Percentiles rank a stretch among this genome's conserved stretches.
These are phyloP conservation scores for Podospora didyma DNA, from an alignment of 495 filamentous ascomycete genomes.

Conservation along the genomic window DNA sequence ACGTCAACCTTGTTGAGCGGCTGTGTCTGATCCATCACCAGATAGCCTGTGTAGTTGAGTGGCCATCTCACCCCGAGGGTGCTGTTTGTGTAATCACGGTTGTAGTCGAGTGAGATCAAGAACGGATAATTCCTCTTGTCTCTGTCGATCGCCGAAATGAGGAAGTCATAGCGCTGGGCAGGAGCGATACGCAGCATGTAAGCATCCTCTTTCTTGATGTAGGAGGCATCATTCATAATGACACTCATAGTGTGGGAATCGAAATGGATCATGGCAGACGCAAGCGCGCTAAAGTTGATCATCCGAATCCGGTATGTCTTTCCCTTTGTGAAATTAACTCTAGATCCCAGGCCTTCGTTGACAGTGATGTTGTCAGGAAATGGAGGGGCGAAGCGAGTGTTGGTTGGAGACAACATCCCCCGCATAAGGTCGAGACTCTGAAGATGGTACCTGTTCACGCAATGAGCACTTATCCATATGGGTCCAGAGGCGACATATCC, in stretches of 20 bases:
- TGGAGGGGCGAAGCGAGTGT: conserved; percentile 54
- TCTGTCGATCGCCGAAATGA: conserved; percentile 34
- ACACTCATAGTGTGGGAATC: conserved; percentile 58
- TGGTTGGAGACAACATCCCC: conserved; percentile 47
- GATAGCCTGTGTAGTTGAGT: conserved; percentile 51
- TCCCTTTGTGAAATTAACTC: conserved; percentile 57
- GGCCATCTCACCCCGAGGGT: conserved; percentile 25
- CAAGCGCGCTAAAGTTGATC: conserved; percentile 66
- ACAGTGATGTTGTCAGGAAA: conserved; percentile 59
- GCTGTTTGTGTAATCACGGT: conserved; percentile 38
- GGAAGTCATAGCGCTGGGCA: conserved; percentile 63
- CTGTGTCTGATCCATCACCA: conserved; percentile 58
- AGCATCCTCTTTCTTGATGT: conserved; percentile 29
- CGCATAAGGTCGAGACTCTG: conserved; percentile 52
- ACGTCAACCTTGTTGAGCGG: conserved; percentile 44
- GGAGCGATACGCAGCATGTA: conserved; percentile 45
- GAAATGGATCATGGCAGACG: conserved; percentile 59
- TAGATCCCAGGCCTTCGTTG: conserved; percentile 59
- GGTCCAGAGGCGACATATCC: not conserved
- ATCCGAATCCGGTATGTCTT: conserved; percentile 77
- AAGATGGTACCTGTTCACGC: conserved; percentile 60
- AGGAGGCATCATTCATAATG: conserved; percentile 47
- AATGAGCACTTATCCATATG: conserved; percentile 33
- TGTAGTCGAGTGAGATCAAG: conserved; percentile 43
- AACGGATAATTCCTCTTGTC: conserved; percentile 56